phyloP scores from a whole-genome alignment of 495 filamentous ascomycete species.

The Daldinia childiae region DNA sequence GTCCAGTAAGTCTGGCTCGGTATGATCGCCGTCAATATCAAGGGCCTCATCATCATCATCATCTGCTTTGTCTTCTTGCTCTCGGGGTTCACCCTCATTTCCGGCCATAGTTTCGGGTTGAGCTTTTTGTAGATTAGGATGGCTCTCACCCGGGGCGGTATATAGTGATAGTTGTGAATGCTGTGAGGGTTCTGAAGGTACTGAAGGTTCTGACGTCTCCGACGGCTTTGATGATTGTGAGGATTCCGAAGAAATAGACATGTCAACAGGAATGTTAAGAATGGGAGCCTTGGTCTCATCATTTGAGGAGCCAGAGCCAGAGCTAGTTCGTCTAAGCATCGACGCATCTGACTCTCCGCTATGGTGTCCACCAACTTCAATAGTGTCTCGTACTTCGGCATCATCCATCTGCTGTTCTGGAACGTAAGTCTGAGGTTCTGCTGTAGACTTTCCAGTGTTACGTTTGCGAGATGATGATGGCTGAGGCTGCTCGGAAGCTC shows the following conservation, averaged over 20 bases:
- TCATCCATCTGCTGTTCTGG: slow-evolving; percentile 50
- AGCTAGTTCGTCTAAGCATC: slow-evolving; percentile 24
- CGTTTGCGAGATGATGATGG: slow-evolving; percentile 47
- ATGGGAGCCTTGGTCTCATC: slow-evolving; percentile 19
- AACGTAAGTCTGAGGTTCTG: slow-evolving; percentile 42
- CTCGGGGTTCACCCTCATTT: not conserved
- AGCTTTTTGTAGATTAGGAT: slow-evolving; percentile 2
- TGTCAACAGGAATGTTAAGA: not conserved
- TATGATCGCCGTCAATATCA: not conserved
- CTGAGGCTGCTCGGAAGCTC: slow-evolving; percentile 47
- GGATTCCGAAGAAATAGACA: not conserved
- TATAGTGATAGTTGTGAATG: not conserved
- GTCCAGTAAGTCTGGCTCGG: slow-evolving; percentile 19
- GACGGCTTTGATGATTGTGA: slow-evolving; percentile 1
- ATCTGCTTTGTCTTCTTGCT: not conserved
- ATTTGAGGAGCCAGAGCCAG: slow-evolving; percentile 23
- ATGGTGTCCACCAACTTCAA: slow-evolving; percentile 55
- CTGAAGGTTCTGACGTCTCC: not conserved
- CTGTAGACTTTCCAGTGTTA: slow-evolving; percentile 46
- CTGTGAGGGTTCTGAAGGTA: not conserved
- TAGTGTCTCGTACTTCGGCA: slow-evolving; percentile 60
- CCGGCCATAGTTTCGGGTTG: not conserved
- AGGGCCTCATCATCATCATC: not conserved
- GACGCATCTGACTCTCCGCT: slow-evolving; percentile 42
- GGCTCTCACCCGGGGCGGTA: not conserved